These are phyloP conservation scores for Beta vulgaris DNA, from an alignment of 148 eudicot species.

Conservation along the genomic window DNA sequence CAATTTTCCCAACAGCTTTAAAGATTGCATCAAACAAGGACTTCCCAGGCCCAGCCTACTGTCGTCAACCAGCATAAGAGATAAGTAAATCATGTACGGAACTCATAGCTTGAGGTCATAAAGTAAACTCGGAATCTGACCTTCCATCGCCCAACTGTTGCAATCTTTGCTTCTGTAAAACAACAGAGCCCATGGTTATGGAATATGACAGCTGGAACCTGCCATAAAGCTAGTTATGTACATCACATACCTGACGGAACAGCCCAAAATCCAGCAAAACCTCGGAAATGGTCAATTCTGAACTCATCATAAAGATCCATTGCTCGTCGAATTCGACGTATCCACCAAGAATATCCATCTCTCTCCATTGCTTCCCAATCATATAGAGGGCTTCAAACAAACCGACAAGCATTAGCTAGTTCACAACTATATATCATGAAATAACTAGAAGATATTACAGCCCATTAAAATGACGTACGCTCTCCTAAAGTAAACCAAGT, in stretches of 20 bases:
- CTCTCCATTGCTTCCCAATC: slow-evolving; percentile 93
- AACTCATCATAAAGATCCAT: slow-evolving; percentile 84
- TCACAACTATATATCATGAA: not conserved
- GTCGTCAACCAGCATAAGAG: slow-evolving; percentile 34
- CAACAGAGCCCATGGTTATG: not conserved
- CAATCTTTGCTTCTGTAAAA: slow-evolving; percentile 78
- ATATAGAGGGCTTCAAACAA: slow-evolving; percentile 70
- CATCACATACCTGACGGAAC: slow-evolving; percentile 76
- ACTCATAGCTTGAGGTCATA: not conserved
- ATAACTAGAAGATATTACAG: slow-evolving; percentile 2
- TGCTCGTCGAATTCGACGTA: slow-evolving; percentile 72
- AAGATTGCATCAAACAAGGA: slow-evolving; percentile 79
- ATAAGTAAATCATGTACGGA: slow-evolving; percentile 9
- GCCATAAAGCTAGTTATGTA: not conserved
- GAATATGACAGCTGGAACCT: not conserved
- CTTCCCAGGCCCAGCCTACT: slow-evolving; percentile 95
- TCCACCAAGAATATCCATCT: slow-evolving; percentile 95
- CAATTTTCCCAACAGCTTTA: slow-evolving; percentile 63
- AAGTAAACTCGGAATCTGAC: slow-evolving; percentile 39
- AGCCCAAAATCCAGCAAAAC: slow-evolving; percentile 99
- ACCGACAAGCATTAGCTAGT: slow-evolving; percentile 3
- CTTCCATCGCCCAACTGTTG: slow-evolving; percentile 84
- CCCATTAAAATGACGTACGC: not conserved
- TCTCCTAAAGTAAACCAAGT: too few relatives aligned
- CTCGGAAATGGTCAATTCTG: slow-evolving; percentile 97